Base-by-base conservation (phyloP, 345 rosid species). In the Salix brachista region DNA sequence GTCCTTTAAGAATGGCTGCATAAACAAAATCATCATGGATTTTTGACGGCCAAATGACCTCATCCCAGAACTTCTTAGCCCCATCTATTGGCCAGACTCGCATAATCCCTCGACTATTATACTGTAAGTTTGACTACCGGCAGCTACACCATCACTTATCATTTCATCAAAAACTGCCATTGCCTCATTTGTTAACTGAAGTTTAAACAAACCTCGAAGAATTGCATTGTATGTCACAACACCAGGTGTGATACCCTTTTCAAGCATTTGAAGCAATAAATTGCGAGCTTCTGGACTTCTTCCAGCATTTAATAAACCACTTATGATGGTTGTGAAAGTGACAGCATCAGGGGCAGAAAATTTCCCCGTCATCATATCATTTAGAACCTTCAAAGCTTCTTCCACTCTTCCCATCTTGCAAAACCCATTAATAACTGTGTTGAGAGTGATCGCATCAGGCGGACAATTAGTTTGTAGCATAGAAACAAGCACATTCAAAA, bases 31-130 rank as follows among this genome's bases (percentile, higher is more conserved):
- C 72, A 83, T 94, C 97, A 72, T 94, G 94, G 72, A 81, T 72
- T 69, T 86, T 87, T 30, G 96, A 94, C 10, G 96, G 94, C 96
- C 97, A 92, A 74, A 91, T 80, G 74, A 90, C 87, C 76, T 85
- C 91, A 62, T 91, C 91, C 97, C 96, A 92, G 39, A 94, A 88
- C 77, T 78, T 89, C 85, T 91, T 91, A 13, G 93, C 94, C 74
- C 82, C 79, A 3, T 91, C 92, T 72, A 91, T 74, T 66, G 84
- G 73, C 80, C 84, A 66, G 80, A 84, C 44, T 62, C 72, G 7
- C 89, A 91, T 75, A 94, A 78, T 50, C 97, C 93, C 34, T 85
- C 87, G 30, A 94, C 79, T 66, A 92, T 74, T 67, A 85, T 86
- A 32, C 91, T 80, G 82, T 86, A 83, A 23, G 98, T 91, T 48